Conservation (phyloP, 2,329 filamentous ascomycete species). For the Colletotrichum nymphaeae region DNA sequence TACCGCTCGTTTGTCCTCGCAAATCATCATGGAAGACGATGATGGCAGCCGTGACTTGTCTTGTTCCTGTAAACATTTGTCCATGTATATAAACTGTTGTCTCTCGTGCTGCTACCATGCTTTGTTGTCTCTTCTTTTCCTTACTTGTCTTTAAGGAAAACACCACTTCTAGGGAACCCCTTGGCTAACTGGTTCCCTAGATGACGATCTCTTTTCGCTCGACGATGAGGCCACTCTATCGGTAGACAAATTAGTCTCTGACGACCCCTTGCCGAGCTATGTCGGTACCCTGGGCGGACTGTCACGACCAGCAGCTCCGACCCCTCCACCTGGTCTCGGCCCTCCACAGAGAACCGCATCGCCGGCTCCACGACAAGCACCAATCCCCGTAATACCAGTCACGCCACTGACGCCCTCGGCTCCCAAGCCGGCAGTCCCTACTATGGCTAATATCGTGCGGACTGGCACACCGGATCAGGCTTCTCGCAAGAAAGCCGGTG, state of each 20-base stretch:
- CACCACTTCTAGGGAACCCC: slow-evolving; percentile 23
- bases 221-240: slow-evolving; percentile 68
- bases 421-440: slow-evolving; percentile 41
- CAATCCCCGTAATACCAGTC: slow-evolving; percentile 32
- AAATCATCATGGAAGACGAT: slow-evolving; percentile 66
- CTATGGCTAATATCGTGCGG: slow-evolving; percentile 32
- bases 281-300: slow-evolving; percentile 2
- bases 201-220: slow-evolving; percentile 70
- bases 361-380: slow-evolving; percentile 39
- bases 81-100: slow-evolving; percentile 56
- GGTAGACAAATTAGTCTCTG: slow-evolving; percentile 77
- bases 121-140: slow-evolving; percentile 39
- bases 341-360: slow-evolving; percentile 51
- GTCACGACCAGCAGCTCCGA: slow-evolving; percentile 7
- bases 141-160: slow-evolving; percentile 33
- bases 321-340: slow-evolving; percentile 57
- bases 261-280: slow-evolving; percentile 52
- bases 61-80: slow-evolving; percentile 50
- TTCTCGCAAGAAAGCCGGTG: slow-evolving; percentile 43
- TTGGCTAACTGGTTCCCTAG: slow-evolving; percentile 62
- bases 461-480: slow-evolving; percentile 47
- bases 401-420: slow-evolving; percentile 22
- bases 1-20: slow-evolving; percentile 40
- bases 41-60: slow-evolving; percentile 69
- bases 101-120: slow-evolving; percentile 39